phyloP scores from a whole-genome alignment of 768 basidiomycete species.

The Trametes villosa region DNA sequence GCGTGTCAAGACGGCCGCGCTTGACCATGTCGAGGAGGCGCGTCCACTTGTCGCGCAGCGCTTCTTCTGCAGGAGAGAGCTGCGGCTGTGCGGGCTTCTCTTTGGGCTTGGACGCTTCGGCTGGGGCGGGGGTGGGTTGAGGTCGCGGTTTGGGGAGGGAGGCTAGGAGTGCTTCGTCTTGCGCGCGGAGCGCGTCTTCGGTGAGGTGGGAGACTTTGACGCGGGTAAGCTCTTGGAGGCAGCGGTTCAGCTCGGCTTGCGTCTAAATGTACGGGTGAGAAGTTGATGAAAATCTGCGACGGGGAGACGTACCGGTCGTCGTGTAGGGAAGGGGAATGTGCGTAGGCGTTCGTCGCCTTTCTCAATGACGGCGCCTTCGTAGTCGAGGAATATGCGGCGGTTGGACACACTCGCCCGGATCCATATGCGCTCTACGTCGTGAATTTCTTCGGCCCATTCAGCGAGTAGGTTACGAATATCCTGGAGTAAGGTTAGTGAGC shows the following conservation, averaged over 20 bases:
- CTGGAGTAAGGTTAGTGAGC: constrained; percentile 40
- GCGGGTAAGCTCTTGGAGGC: constrained; percentile 82
- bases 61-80: constrained; percentile 81
- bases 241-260: constrained; percentile 85
- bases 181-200: constrained; percentile 78
- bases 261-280: constrained; percentile 55
- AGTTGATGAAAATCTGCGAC: neutral
- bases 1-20: constrained; percentile 83
- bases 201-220: constrained; percentile 88
- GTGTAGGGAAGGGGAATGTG: constrained; percentile 95
- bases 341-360: constrained; percentile 86
- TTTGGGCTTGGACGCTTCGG: constrained; percentile 49
- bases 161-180: constrained; percentile 89
- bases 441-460: constrained; percentile 89
- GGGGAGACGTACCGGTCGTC: constrained; percentile 76
- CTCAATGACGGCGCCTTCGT: constrained; percentile 74
- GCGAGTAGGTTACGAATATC: constrained; percentile 84
- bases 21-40: constrained; percentile 88
- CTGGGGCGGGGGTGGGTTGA: constrained; percentile 41
- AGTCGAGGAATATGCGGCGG: constrained; percentile 87
- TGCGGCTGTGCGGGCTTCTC: constrained; percentile 49
- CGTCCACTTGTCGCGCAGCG: constrained; percentile 76
- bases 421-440: constrained; percentile 88
- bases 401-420: constrained; percentile 89
- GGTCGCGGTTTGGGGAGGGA: constrained; percentile 84